These are phyloP conservation scores for Macrophomina pseudophaseolina DNA, from an alignment of 2,329 filamentous ascomycete species.

Conservation along the genomic window DNA sequence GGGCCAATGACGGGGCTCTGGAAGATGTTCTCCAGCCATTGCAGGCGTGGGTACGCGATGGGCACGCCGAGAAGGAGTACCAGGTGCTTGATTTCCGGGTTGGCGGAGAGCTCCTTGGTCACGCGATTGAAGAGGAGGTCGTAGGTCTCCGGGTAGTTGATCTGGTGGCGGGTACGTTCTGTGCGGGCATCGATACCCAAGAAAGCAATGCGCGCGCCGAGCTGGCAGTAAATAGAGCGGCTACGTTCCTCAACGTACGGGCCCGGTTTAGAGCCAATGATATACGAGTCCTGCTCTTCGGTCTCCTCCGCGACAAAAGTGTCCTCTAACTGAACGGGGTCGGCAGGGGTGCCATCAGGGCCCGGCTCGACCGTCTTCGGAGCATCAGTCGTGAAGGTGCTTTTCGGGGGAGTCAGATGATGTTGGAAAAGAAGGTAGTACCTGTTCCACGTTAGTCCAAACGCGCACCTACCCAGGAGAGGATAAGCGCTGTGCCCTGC, in stretches of 20 bases:
- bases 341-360: constrained; percentile 60
- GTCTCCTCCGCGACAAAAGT: constrained; percentile 70
- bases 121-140: constrained; percentile 64
- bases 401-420: constrained; percentile 81
- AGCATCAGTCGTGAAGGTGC: constrained; percentile 82
- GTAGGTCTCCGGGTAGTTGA: constrained; percentile 79
- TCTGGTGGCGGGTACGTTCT: constrained; percentile 87
- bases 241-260: constrained; percentile 68
- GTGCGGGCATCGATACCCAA: constrained; percentile 65
- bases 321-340: constrained; percentile 74
- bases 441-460: constrained; percentile 40
- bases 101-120: constrained; percentile 56
- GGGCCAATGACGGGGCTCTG: constrained; percentile 85
- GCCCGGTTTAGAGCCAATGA: constrained; percentile 75
- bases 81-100: constrained; percentile 66
- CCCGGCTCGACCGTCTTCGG: constrained; percentile 56
- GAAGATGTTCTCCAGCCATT: constrained; percentile 96
- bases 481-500: not conserved
- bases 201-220: constrained; percentile 69
- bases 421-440: constrained; percentile 73
- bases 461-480: not conserved
- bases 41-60: constrained; percentile 74
- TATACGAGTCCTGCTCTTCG: constrained; percentile 72
- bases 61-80: constrained; percentile 72
- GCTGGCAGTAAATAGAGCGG: constrained; percentile 66